These are phyloP conservation scores for Pogostemon cablin DNA, from an alignment of 257 asterid species.

Conservation along the genomic window DNA sequence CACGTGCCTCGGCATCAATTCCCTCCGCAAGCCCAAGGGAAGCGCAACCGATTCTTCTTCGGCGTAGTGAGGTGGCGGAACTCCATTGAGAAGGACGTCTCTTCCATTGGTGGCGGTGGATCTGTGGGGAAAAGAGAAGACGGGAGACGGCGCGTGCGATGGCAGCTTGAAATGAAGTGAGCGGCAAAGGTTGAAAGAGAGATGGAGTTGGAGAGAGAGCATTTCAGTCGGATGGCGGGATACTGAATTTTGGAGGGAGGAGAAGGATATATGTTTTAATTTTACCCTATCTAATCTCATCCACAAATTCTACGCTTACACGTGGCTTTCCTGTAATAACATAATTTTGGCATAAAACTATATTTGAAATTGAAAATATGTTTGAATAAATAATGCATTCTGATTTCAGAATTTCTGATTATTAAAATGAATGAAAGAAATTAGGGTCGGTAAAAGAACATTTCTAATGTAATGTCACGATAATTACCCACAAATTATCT, in stretches of 20 bases:
- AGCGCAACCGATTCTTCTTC: slow-evolving; percentile 26
- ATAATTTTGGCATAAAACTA: too few relatives aligned
- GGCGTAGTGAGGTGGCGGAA: slow-evolving; percentile 16
- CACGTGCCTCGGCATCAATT: slow-evolving; percentile 46
- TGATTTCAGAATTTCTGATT: too few relatives aligned
- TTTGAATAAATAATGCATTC: too few relatives aligned
- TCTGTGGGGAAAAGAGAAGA: slow-evolving; percentile 13
- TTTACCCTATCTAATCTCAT: background rate
- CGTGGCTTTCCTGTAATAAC: background rate
- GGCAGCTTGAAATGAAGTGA: slow-evolving; percentile 23
- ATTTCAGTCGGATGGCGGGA: slow-evolving; percentile 18
- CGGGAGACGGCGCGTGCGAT: background rate
- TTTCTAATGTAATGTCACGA: too few relatives aligned
- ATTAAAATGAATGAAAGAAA: too few relatives aligned
- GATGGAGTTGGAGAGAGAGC: slow-evolving; percentile 31
- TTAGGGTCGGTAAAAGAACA: too few relatives aligned
- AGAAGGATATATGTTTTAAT: background rate
- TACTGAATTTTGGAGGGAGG: slow-evolving; percentile 29
- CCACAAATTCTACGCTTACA: background rate
- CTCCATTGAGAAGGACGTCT: slow-evolving; percentile 22
- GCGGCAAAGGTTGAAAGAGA: slow-evolving; percentile 26
- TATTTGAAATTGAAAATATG: too few relatives aligned
- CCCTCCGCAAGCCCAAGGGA: slow-evolving; percentile 35
- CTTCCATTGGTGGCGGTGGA: slow-evolving; percentile 27
- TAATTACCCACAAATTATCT: too few relatives aligned